Conservation (phyloP, 148 eudicot species). For the Tetragonia tetragonoides region DNA sequence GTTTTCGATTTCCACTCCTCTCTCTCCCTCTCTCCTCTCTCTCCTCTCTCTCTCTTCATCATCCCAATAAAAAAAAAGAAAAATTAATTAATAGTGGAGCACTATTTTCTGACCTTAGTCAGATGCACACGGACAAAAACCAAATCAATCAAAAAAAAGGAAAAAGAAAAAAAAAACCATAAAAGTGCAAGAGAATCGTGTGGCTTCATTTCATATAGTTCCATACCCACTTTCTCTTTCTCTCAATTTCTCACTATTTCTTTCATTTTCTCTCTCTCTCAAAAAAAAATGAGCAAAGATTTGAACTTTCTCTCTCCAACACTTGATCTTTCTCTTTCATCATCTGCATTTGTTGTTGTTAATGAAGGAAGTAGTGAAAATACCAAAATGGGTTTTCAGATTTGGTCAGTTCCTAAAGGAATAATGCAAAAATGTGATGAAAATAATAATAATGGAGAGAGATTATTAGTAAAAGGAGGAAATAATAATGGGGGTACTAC, state of each 20-base stretch:
- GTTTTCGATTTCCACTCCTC: constrained; percentile 36
- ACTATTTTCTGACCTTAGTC: constrained; percentile 22
- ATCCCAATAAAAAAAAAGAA: neutral
- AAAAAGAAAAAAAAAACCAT: neutral
- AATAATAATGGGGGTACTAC: constrained; percentile 1
- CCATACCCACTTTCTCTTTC: neutral
- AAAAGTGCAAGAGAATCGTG: constrained; percentile 24
- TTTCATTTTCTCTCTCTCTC: neutral
- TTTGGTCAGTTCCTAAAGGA: neutral
- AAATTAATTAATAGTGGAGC: constrained; percentile 20
- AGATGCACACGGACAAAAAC: constrained; percentile 21
- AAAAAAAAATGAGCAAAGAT: constrained; percentile 12
- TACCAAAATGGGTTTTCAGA: constrained; percentile 23
- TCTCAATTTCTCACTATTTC: constrained; percentile 13
- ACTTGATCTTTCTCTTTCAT: constrained; percentile 22
- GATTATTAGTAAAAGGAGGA: constrained; percentile 3
- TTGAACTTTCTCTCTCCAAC: neutral
- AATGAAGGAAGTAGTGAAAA: neutral
- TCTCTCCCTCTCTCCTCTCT: neutral
- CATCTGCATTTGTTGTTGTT: neutral
- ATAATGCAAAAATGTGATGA: neutral
- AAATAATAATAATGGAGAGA: neutral
- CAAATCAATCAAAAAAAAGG: neutral
- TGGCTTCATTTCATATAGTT: constrained; percentile 4
- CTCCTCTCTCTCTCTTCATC: neutral